Percentiles rank a stretch among this genome's conserved stretches.
Conservation (phyloP, 441 rosid species). For the Metrosideros polymorpha region DNA sequence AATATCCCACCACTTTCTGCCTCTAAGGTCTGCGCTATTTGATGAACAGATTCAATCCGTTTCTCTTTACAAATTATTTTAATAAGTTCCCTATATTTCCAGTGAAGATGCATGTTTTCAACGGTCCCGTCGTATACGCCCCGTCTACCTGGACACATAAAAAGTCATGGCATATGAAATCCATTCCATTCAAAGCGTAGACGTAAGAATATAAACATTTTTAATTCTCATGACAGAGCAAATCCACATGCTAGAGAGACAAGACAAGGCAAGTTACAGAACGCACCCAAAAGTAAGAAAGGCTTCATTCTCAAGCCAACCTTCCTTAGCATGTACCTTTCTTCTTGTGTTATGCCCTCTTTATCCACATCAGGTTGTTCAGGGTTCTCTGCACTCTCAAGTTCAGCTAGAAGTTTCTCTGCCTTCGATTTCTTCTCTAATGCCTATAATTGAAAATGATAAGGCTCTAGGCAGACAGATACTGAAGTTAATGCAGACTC, state of each 20-base stretch:
- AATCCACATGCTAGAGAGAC: not conserved
- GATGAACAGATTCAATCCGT: constrained; percentile 45
- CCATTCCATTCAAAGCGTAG: not conserved
- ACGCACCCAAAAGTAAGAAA: constrained; percentile 83
- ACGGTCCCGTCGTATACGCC: constrained; percentile 84
- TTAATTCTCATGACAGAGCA: not conserved
- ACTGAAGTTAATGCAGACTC: constrained; percentile 3
- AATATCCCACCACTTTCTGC: constrained; percentile 93
- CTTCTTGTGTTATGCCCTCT: constrained; percentile 85
- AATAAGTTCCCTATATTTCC: constrained; percentile 97
- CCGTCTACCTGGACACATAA: constrained; percentile 60
- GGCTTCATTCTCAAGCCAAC: constrained; percentile 95
- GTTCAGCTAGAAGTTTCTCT: constrained; percentile 61
- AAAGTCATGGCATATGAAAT: constrained; percentile 12
- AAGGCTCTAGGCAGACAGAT: not conserved
- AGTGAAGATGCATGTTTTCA: constrained; percentile 96
- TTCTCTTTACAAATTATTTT: constrained; percentile 64
- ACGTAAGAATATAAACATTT: not conserved
- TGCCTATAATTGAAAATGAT: constrained; percentile 32
- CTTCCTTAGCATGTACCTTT: constrained; percentile 88
- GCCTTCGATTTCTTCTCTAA: constrained; percentile 81
- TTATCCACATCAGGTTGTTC: constrained; percentile 54
- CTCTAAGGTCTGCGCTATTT: constrained; percentile 67
- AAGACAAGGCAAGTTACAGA: not conserved
- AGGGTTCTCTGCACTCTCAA: constrained; percentile 35